These are phyloP conservation scores for Paulownia fortunei DNA, from an alignment of 257 asterid genomes.

Conservation along the genomic window DNA sequence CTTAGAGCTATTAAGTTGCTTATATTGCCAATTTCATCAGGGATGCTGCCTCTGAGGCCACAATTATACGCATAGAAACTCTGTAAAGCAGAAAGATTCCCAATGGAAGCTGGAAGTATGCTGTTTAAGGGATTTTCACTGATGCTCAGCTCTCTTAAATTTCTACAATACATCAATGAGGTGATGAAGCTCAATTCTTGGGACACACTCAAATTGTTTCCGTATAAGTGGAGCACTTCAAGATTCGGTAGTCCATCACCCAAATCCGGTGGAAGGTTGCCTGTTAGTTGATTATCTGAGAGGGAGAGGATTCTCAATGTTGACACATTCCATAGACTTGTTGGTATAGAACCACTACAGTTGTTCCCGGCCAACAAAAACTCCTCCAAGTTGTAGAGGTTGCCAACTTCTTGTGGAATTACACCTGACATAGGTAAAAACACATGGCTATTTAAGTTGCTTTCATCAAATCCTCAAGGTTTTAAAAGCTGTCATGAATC, in stretches of 20 bases:
- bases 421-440: slow-evolving; percentile 13
- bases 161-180: slow-evolving; percentile 31
- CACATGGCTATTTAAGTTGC: neutral
- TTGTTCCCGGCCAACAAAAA: neutral
- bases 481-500: too few relatives aligned
- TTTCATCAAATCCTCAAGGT: neutral
- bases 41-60: slow-evolving; percentile 23
- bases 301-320: neutral
- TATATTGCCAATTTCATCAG: slow-evolving; percentile 24
- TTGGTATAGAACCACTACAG: slow-evolving; percentile 7
- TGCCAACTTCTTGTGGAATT: slow-evolving; percentile 29
- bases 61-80: neutral
- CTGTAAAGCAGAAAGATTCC: slow-evolving; percentile 16
- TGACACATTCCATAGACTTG: neutral
- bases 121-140: slow-evolving; percentile 4
- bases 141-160: neutral
- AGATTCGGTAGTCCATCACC: slow-evolving; percentile 12
- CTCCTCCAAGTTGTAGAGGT: neutral
- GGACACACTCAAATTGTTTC: slow-evolving; percentile 15
- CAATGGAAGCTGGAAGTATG: slow-evolving; percentile 23
- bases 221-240: neutral
- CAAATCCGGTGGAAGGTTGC: neutral
- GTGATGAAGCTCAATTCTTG: slow-evolving; percentile 29
- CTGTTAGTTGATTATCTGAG: neutral
- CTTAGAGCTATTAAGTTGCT: neutral